Evolutionary conservation across 225 moss, liverwort and hornwort genomes (phyloP).

Genomic region (Bryum argenteum): DNA sequence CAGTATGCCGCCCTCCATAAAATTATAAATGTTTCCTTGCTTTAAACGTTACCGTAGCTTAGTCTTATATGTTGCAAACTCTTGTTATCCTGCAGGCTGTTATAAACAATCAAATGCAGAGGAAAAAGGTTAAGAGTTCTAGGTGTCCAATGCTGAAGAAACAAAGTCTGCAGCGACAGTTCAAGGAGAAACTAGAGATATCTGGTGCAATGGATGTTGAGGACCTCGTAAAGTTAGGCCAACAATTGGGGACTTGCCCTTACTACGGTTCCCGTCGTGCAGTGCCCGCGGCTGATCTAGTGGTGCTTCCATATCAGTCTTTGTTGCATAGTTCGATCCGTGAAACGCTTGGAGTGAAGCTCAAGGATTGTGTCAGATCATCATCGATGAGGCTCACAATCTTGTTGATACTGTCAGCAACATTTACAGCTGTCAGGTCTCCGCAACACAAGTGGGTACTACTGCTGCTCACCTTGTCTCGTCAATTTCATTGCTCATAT

Average conservation of each 20-base stretch:
- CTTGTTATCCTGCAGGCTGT: constrained; percentile 41
- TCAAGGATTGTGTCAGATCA: constrained; percentile 85
- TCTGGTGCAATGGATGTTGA: constrained; percentile 81
- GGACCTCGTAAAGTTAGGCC: constrained; percentile 79
- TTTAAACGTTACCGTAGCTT: neutral
- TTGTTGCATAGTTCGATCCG: constrained; percentile 81
- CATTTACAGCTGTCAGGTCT: constrained; percentile 88
- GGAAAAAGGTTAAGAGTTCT: constrained; percentile 46
- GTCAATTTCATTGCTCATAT: constrained; percentile 3
- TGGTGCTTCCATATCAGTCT: constrained; percentile 94
- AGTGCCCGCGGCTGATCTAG: constrained; percentile 77
- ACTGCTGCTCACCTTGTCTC: constrained; percentile 22
- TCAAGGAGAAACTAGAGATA: constrained; percentile 68
- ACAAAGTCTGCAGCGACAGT: constrained; percentile 72
- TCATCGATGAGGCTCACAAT: constrained; percentile 98
- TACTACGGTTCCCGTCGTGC: constrained; percentile 91
- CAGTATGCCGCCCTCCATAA: neutral
- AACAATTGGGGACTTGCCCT: constrained; percentile 81
- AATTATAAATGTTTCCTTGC: neutral
- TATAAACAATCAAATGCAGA: constrained; percentile 48
- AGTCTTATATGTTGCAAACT: constrained; percentile 3
- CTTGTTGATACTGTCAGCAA: constrained; percentile 92
- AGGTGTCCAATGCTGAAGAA: constrained; percentile 89
- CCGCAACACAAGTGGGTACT: constrained; percentile 58
- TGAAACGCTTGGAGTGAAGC: constrained; percentile 83